A percentile compares a stretch with the other conserved stretches of the same genome.
These are phyloP conservation scores for Anthracocystis panici-leucophaei DNA, from an alignment of 1,284 basidiomycete species.

Conservation along the genomic window DNA sequence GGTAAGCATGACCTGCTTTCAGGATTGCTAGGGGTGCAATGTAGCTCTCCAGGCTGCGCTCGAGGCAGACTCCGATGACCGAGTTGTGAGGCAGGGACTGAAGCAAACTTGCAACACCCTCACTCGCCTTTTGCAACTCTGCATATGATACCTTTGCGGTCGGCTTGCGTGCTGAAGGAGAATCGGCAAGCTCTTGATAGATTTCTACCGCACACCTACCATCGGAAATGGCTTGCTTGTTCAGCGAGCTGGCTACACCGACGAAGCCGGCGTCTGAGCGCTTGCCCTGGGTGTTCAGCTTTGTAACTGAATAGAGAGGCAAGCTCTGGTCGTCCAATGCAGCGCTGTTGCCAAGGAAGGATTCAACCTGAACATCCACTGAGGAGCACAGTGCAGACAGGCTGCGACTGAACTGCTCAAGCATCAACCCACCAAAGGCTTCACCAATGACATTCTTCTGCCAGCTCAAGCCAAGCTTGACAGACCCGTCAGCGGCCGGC, in stretches of 20 bases:
- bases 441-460: constrained; percentile 39
- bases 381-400: constrained; percentile 38
- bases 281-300: background rate
- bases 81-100: constrained; percentile 27
- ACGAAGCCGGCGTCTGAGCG: background rate
- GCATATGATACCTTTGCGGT: constrained; percentile 39
- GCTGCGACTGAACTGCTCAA: constrained; percentile 51
- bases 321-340: background rate
- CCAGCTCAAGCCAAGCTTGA: constrained; percentile 54
- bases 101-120: constrained; percentile 30
- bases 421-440: constrained; percentile 44
- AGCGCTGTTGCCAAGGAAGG: constrained; percentile 11
- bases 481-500: constrained; percentile 28
- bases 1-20: constrained; percentile 59
- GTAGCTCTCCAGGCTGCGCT: constrained; percentile 60
- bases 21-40: constrained; percentile 56
- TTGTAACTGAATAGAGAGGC: constrained; percentile 18
- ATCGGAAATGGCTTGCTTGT: constrained; percentile 15
- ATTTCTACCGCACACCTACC: constrained; percentile 47
- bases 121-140: constrained; percentile 43
- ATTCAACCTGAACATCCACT: constrained; percentile 8
- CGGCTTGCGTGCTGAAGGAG: constrained; percentile 4
- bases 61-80: constrained; percentile 59
- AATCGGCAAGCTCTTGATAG: constrained; percentile 27
- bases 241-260: constrained; percentile 22